Conservation (phyloP, 2,329 filamentous ascomycete species). For the Phialemonium atrogriseum region DNA sequence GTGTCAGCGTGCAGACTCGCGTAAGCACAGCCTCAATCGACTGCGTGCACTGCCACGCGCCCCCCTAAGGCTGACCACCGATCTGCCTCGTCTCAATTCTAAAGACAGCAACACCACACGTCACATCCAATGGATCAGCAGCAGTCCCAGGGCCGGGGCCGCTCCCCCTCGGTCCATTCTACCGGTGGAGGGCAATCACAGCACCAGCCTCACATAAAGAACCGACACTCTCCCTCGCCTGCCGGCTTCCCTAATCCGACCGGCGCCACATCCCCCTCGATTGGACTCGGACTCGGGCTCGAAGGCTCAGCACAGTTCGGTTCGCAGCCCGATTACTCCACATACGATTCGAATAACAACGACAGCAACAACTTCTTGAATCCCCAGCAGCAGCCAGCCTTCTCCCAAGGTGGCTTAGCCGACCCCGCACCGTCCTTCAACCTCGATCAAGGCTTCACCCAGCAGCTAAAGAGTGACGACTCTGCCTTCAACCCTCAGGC, state of each 20-base stretch:
- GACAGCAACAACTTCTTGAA: slow-evolving; percentile 40
- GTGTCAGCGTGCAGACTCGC: slow-evolving; percentile 16
- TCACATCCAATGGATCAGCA: slow-evolving; percentile 40
- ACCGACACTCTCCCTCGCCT: slow-evolving; percentile 56
- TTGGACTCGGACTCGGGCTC: slow-evolving; percentile 50
- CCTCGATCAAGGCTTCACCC: slow-evolving; percentile 33
- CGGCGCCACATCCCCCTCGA: slow-evolving; percentile 26
- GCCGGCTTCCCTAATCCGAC: slow-evolving; percentile 44
- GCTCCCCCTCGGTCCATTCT: slow-evolving; percentile 50
- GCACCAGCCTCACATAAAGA: slow-evolving; percentile 57
- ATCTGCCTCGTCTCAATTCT: slow-evolving; percentile 34
- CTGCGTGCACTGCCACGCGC: slow-evolving; percentile 30
- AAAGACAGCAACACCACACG: slow-evolving; percentile 24
- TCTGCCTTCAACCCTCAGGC: slow-evolving; percentile 32
- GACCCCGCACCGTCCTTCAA: slow-evolving; percentile 32
- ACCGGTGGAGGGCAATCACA: slow-evolving; percentile 28
- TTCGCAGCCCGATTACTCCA: slow-evolving; percentile 32
- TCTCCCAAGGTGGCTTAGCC: slow-evolving; percentile 25
- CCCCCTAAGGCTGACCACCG: slow-evolving; percentile 36
- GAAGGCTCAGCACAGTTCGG: too few species aligned
- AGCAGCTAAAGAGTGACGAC: slow-evolving; percentile 31
- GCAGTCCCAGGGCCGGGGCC: slow-evolving; percentile 39
- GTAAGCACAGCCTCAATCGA: slow-evolving; percentile 34
- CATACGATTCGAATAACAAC: slow-evolving; percentile 36
- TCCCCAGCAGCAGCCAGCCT: slow-evolving; percentile 37